These are phyloP conservation scores for Nannizziopsis arthrosporioides DNA, from an alignment of 2,329 filamentous ascomycete genomes.

Conservation along the genomic window DNA sequence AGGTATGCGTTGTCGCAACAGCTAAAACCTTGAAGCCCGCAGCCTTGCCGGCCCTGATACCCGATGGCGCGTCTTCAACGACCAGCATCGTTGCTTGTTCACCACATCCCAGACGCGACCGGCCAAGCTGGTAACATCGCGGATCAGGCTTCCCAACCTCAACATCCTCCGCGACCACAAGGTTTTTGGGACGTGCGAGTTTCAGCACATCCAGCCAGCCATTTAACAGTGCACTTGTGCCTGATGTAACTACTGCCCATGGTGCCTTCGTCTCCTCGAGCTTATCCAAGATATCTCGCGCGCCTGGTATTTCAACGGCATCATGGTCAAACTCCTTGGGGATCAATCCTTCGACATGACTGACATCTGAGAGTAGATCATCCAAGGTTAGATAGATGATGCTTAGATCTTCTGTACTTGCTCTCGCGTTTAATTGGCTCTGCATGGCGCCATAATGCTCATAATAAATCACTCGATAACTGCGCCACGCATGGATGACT, in stretches of 20 bases:
- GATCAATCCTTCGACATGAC: constrained; percentile 63
- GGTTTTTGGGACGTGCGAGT: constrained; percentile 52
- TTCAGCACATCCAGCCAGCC: constrained; percentile 61
- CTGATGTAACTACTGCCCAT: constrained; percentile 78
- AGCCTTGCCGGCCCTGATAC: constrained; percentile 69
- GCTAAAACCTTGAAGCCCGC: constrained; percentile 77
- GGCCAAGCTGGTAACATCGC: constrained; percentile 58
- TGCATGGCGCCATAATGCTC: no score
- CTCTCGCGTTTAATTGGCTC: no score
- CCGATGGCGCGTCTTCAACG: constrained; percentile 79
- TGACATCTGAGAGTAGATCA: constrained; percentile 50
- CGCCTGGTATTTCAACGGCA: constrained; percentile 76
- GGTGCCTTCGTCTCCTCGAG: constrained; percentile 52
- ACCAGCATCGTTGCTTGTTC: constrained; percentile 53
- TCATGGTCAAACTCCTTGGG: constrained; percentile 65
- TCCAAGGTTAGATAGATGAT: not conserved
- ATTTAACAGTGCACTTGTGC: constrained; percentile 52
- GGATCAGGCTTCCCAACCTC: constrained; percentile 66
- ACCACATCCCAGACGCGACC: constrained; percentile 45
- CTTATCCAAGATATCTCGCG: constrained; percentile 55
- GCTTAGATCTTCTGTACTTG: not conserved
- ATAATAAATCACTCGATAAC: no score
- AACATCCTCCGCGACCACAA: constrained; percentile 68
- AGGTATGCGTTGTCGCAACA: constrained; percentile 71
- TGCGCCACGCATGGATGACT: constrained; percentile 30